Conservation (phyloP, 2,329 filamentous ascomycete genomes). For the Calonectria pseudoturangicola region DNA sequence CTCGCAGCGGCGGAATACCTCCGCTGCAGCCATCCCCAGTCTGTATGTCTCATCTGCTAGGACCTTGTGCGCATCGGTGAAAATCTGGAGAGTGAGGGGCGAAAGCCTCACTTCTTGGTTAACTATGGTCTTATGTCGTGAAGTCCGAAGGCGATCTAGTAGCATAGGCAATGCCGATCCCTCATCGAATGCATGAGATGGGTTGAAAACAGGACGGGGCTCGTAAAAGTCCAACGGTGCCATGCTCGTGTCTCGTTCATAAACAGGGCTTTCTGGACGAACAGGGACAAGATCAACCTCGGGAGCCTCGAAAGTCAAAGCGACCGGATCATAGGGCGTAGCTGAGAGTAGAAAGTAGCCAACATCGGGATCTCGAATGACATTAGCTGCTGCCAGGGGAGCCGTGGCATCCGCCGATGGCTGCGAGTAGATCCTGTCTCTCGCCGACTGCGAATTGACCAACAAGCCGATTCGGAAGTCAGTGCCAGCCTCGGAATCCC, state of each 20-base stretch:
- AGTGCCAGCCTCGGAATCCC: slow-evolving; percentile 73
- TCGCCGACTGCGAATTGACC: slow-evolving; percentile 74
- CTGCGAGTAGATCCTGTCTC: slow-evolving; percentile 76
- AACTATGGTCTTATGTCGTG: slow-evolving; percentile 76
- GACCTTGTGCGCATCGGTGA: slow-evolving; percentile 83
- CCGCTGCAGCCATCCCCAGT: slow-evolving; percentile 81
- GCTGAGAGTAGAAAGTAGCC: slow-evolving; percentile 78
- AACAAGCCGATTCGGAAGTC: slow-evolving; percentile 78
- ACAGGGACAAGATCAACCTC: slow-evolving; percentile 70
- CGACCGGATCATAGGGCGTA: slow-evolving; percentile 74
- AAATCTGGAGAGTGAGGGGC: slow-evolving; percentile 80
- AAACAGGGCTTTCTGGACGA: slow-evolving; percentile 65
- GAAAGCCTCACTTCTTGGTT: slow-evolving; percentile 82
- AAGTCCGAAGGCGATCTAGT: slow-evolving; percentile 74
- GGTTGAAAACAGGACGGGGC: slow-evolving; percentile 80
- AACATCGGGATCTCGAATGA: slow-evolving; percentile 76
- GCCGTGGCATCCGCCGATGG: slow-evolving; percentile 66
- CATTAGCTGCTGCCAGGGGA: slow-evolving; percentile 72
- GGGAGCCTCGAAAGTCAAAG: slow-evolving; percentile 76
- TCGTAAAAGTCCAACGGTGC: slow-evolving; percentile 73
- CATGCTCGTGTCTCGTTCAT: slow-evolving; percentile 65
- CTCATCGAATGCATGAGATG: slow-evolving; percentile 76
- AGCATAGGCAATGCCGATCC: slow-evolving; percentile 73
- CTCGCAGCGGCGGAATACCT: slow-evolving; percentile 83
- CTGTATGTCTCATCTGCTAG: slow-evolving; percentile 81